A percentile compares a stretch with the other conserved stretches of the same genome.
These are phyloP conservation scores for Torulaspora microellipsoides DNA, from an alignment of 805 yeast genomes.

Conservation along the genomic window DNA sequence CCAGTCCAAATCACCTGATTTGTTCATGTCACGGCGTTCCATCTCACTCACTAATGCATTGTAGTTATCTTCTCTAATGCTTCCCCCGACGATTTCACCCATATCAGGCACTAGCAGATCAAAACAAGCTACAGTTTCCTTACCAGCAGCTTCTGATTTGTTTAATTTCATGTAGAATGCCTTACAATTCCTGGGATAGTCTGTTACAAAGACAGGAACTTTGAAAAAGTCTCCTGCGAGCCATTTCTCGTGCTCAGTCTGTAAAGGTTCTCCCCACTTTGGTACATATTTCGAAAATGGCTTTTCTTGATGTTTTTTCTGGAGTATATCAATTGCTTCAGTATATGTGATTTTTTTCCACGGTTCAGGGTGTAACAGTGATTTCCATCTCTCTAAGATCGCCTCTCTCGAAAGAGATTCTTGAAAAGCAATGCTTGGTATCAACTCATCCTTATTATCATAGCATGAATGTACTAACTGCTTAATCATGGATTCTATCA, in stretches of 20 bases:
- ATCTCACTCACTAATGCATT: slow-evolving; percentile 48
- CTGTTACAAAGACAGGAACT: slow-evolving; percentile 82
- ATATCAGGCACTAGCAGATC: slow-evolving; percentile 86
- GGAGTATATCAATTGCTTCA: slow-evolving; percentile 61
- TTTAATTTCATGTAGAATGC: slow-evolving; percentile 88
- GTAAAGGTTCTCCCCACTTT: slow-evolving; percentile 67
- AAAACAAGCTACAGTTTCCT: slow-evolving; percentile 76
- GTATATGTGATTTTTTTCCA: slow-evolving; percentile 76
- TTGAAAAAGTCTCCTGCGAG: slow-evolving; percentile 64
- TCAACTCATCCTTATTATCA: slow-evolving; percentile 22
- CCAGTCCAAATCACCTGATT: slow-evolving; percentile 63
- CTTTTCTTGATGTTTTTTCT: slow-evolving; percentile 29
- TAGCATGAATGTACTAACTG: slow-evolving; percentile 38
- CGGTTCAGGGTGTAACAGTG: slow-evolving; percentile 37
- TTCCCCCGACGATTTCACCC: slow-evolving; percentile 94
- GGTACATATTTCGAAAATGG: slow-evolving; percentile 43
- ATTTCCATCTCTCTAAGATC: slow-evolving; percentile 54
- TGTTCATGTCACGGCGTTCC: slow-evolving; percentile 50
- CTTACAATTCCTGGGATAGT: slow-evolving; percentile 73
- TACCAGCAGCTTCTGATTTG: slow-evolving; percentile 28
- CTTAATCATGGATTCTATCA: slow-evolving; percentile 70
- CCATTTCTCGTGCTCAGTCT: slow-evolving; percentile 89
- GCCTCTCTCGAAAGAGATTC: slow-evolving; percentile 22
- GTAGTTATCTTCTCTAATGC: slow-evolving; percentile 74
- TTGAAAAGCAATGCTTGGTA: slow-evolving; percentile 14